Evolutionary conservation across 208 protist species (phyloP).

Genomic region (Leishmania amazonensis): DNA sequence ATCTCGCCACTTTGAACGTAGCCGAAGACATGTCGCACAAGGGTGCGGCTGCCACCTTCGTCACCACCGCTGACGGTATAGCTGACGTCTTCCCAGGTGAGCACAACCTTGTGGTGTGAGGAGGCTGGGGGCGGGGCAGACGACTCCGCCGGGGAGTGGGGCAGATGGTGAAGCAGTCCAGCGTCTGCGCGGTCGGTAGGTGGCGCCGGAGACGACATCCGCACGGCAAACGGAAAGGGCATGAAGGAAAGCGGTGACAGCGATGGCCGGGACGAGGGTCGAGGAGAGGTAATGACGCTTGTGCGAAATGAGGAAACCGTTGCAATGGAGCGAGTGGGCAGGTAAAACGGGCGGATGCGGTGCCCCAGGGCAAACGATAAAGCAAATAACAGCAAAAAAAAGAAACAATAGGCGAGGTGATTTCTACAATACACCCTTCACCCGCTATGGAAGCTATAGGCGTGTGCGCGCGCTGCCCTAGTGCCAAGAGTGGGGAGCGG

Average conservation of each 20-base stretch:
- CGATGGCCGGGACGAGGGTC: background rate
- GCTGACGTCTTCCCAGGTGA: constrained; percentile 59
- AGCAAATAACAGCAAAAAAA: background rate
- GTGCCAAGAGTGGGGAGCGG: background rate
- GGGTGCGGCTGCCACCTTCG: constrained; percentile 14
- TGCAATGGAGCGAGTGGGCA: background rate
- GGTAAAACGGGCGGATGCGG: background rate
- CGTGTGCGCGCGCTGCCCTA: background rate
- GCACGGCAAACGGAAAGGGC: background rate
- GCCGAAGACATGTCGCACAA: constrained; percentile 64
- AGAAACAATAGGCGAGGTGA: background rate
- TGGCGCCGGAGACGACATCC: constrained; percentile 22
- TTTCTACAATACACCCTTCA: background rate
- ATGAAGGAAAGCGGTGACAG: background rate
- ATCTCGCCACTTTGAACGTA: constrained; percentile 61
- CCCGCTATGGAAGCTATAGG: background rate
- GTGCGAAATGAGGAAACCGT: background rate
- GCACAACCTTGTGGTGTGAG: constrained; percentile 12
- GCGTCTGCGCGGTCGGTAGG: constrained; percentile 17
- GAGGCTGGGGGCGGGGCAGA: background rate
- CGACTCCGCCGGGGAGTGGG: background rate
- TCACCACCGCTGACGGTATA: constrained; percentile 32
- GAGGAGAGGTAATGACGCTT: background rate
- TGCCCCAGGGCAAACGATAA: background rate
- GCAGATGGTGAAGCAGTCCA: constrained; percentile 1